Evolutionary conservation across 176 grass and related monocot species (phyloP).

Genomic region (Carex littledalei): DNA sequence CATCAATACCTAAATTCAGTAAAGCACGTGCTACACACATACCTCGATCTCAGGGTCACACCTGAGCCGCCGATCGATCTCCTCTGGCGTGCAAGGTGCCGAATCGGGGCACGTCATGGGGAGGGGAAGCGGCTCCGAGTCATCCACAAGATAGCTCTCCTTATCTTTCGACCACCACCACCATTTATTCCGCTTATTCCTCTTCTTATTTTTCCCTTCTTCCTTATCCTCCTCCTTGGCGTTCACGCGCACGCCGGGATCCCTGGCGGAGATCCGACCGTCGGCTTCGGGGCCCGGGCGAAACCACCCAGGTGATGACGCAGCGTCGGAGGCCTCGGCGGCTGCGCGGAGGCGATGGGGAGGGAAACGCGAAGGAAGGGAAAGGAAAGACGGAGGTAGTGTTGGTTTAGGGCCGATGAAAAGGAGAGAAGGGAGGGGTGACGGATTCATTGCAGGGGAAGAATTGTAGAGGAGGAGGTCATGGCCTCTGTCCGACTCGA

Average conservation of each 20-base stretch:
- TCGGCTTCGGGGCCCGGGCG: slow-evolving; percentile 32
- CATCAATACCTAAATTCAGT: neutral
- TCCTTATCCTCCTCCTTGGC: slow-evolving; percentile 53
- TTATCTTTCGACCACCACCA: slow-evolving; percentile 79
- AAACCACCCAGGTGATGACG: slow-evolving; percentile 64
- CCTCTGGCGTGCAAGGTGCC: slow-evolving; percentile 59
- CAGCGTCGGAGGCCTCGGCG: slow-evolving; percentile 50
- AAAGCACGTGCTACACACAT: neutral
- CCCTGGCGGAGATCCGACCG: slow-evolving; percentile 44
- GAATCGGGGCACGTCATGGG: slow-evolving; percentile 64
- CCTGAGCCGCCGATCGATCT: slow-evolving; percentile 75
- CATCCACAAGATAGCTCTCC: slow-evolving; percentile 88
- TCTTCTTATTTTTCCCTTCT: slow-evolving; percentile 26
- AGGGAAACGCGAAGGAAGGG: neutral
- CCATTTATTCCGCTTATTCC: slow-evolving; percentile 41
- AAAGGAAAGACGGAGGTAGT: slow-evolving; percentile 2
- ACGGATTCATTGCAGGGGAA: slow-evolving; percentile 33
- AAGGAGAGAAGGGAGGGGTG: slow-evolving; percentile 27
- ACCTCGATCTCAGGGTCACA: slow-evolving; percentile 69
- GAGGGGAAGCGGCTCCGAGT: slow-evolving; percentile 68
- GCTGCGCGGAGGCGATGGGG: slow-evolving; percentile 25
- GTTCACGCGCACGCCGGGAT: slow-evolving; percentile 65
- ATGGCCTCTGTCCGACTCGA: slow-evolving; percentile 32
- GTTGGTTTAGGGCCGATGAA: slow-evolving; percentile 16
- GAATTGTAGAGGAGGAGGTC: slow-evolving; percentile 22